Evolutionary conservation across 1,139 yeast genomes (phyloP).

Genomic region (Saccharomyces hybrid): DNA sequence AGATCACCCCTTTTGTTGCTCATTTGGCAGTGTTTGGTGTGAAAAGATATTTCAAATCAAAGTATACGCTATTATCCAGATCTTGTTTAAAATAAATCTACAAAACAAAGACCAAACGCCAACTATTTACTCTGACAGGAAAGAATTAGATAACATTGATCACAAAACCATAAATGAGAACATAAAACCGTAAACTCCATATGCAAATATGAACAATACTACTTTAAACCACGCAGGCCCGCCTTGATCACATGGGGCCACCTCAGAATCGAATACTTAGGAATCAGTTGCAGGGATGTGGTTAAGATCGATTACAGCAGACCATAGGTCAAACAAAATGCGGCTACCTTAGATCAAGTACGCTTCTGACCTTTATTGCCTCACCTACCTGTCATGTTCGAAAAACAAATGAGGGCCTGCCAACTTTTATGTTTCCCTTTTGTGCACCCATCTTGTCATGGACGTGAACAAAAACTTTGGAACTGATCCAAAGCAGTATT

Average conservation of each 20-base stretch:
- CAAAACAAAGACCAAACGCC: not conserved
- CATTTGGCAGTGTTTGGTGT: not conserved
- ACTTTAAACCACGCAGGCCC: not conserved
- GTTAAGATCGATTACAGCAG: not conserved
- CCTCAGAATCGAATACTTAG: not conserved
- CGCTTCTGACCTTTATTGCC: not conserved
- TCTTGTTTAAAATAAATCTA: not conserved
- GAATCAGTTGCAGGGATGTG: not conserved
- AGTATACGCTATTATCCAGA: not conserved
- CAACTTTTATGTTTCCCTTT: not conserved
- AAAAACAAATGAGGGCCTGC: not conserved
- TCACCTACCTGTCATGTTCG: not conserved
- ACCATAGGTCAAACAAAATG: not conserved
- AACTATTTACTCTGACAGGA: not conserved
- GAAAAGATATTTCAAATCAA: not conserved
- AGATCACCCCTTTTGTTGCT: not conserved
- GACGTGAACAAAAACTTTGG: not conserved
- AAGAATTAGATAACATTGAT: not conserved
- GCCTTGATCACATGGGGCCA: not conserved
- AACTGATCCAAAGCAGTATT: not conserved
- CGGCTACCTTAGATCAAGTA: not conserved
- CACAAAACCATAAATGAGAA: not conserved
- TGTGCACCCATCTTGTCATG: conserved; percentile 35
- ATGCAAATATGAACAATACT: not conserved
- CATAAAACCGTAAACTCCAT: not conserved